phyloP scores from a whole-genome alignment of 306 rosid species.

The Quercus agrifolia region DNA sequence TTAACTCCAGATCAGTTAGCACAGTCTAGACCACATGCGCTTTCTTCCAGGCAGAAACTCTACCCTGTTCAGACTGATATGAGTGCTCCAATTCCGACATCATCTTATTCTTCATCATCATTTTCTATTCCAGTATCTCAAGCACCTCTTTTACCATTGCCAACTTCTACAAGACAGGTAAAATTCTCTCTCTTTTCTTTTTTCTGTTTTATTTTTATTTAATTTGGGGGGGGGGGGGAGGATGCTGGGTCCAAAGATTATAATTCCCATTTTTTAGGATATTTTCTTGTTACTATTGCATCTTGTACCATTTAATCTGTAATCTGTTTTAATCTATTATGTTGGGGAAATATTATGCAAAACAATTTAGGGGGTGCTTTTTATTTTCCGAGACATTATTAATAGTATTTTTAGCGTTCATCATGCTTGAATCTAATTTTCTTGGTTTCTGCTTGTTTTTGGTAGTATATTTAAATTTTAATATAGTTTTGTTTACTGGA shows the following conservation, averaged over 20 bases:
- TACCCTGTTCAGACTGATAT: conserved; percentile 27
- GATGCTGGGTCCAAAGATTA: neutral
- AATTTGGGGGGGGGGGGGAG: neutral
- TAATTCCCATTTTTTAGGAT: neutral
- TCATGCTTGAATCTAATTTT: neutral
- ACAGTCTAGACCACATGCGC: conserved; percentile 25
- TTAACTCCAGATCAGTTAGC: conserved; percentile 37
- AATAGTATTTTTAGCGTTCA: neutral
- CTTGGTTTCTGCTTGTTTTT: neutral
- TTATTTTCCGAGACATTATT: neutral
- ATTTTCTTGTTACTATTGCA: neutral
- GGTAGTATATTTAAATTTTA: too few species aligned
- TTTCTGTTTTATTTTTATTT: neutral
- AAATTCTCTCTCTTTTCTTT: neutral
- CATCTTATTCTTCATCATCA: conserved; percentile 31
- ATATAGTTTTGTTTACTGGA: too few species aligned
- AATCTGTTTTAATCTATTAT: neutral
- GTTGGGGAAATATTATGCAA: neutral
- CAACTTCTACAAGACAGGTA: conserved; percentile 48
- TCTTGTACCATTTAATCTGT: neutral
- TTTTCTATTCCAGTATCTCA: conserved; percentile 36
- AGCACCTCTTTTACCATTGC: conserved; percentile 56
- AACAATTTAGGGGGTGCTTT: neutral
- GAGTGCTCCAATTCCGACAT: conserved; percentile 16
- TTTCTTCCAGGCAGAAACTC: conserved; percentile 28